Conservation (phyloP, 2,329 filamentous ascomycete genomes). For the Cytospora piceicola region DNA sequence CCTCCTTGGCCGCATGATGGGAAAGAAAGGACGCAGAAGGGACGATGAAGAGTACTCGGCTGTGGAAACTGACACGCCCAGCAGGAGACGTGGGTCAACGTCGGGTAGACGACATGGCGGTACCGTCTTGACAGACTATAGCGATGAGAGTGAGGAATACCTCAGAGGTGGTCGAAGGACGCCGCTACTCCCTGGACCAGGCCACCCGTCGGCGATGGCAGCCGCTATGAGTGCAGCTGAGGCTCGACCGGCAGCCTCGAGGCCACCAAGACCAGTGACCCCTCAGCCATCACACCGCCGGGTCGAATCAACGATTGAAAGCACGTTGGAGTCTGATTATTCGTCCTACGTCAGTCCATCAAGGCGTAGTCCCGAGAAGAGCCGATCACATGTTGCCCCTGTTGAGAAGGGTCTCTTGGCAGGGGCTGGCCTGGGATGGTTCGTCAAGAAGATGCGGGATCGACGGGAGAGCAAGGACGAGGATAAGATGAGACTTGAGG, state of each 20-base stretch:
- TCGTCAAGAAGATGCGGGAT: constrained; percentile 68
- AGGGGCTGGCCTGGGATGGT: constrained; percentile 68
- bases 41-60: constrained; percentile 66
- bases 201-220: constrained; percentile 48
- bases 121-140: constrained; percentile 49
- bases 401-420: constrained; percentile 63
- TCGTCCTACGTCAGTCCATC: constrained; percentile 68
- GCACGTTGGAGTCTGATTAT: constrained; percentile 59
- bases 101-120: constrained; percentile 37
- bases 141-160: constrained; percentile 51
- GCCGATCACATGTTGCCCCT: constrained; percentile 47
- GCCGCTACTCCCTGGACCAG: constrained; percentile 53
- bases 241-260: constrained; percentile 39
- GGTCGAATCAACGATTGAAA: constrained; percentile 47
- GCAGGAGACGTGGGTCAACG: constrained; percentile 48
- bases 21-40: constrained; percentile 51
- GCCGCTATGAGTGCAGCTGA: constrained; percentile 52
- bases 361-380: constrained; percentile 50
- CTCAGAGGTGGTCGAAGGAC: constrained; percentile 41
- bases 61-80: constrained; percentile 64
- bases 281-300: constrained; percentile 54
- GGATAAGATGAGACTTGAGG: constrained; percentile 51
- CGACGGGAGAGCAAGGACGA: constrained; percentile 59
- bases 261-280: constrained; percentile 47
- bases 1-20: constrained; percentile 62